Evolutionary conservation across 2,329 filamentous ascomycete genomes (phyloP), one percentile per base, ranked within the genome.

Genomic region (Nemania diffusa): DNA sequence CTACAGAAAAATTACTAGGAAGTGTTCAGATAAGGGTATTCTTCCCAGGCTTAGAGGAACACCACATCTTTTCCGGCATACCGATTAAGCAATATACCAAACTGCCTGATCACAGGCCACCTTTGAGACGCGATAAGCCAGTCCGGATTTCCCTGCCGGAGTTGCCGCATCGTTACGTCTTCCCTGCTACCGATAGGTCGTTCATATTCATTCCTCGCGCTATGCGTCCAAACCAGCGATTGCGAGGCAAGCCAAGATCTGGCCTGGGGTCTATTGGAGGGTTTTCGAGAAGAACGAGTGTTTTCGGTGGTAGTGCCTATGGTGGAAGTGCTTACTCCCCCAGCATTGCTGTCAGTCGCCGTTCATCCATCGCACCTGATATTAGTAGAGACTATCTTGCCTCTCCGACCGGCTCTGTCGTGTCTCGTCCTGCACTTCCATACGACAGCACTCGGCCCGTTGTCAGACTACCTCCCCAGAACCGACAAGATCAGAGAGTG

Each of bases 131-230:
- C 74, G 96, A 99, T 82, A 99, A 98, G 78, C 96, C 96, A 7
- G 96, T 98, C 46, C 91, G 96, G 57, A 93, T 99, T 72, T 97
- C 94, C 8, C 84, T 99, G 48, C 95, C 96, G 1, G 86, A 91
- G 29, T 87, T 92, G 70, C 84, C 89, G 13, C 92, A 93, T 40
- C 89, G 92, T 69, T 97, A 97, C 79, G 94, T 97, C 68, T 97
- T 96, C 80, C 96, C 96, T 5, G 92, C 94, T 1, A 85, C 88
- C 53, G 94, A 97, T 74, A 87, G 96, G 71, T 98, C 96, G 0
- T 99, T 99, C 79, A 97, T 97, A 74, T 99, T 99, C 81, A 99
- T 99, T 68, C 96, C 96, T 13, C 88, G 96, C 72, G 95, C 95
- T 11, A 87, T 97, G 82, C 89, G 96, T 72, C 96, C 96, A 15